A percentile compares a stretch with the other conserved stretches of the same genome.
phyloP scores from a whole-genome alignment of 805 yeast species.

The Metschnikowia reukaufii region DNA sequence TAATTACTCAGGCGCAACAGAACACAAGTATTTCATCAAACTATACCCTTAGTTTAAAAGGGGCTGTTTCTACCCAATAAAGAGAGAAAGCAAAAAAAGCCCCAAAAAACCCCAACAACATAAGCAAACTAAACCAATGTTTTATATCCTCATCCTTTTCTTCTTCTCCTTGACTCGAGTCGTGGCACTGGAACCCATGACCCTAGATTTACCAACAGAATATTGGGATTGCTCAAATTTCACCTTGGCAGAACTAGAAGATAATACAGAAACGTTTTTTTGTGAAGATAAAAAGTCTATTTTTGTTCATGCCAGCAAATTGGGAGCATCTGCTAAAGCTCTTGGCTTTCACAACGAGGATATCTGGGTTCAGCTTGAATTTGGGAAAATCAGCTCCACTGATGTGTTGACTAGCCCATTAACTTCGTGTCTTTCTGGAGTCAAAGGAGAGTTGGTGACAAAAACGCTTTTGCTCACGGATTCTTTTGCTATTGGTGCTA shows the following conservation, averaged over 20 bases:
- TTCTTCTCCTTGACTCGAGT: no score
- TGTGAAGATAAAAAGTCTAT: conserved; percentile 4
- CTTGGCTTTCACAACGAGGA: conserved; percentile 1
- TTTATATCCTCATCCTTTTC: no score
- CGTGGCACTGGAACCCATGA: no score
- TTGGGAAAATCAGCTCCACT: conserved; percentile 4
- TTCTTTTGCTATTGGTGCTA: not conserved
- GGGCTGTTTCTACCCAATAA: no score
- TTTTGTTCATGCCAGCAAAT: conserved; percentile 4
- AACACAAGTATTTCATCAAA: no score
- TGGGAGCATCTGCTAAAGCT: not conserved
- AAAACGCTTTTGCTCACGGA: conserved; percentile 8
- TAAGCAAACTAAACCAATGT: no score
- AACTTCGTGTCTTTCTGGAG: conserved; percentile 8
- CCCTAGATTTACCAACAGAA: no score
- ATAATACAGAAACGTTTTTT: not conserved
- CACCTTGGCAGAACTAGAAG: not conserved
- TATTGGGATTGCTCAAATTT: conserved; percentile 1
- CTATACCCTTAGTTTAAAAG: no score
- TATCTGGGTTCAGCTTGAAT: conserved; percentile 14
- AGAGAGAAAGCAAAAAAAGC: no score
- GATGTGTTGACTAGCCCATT: conserved; percentile 2
- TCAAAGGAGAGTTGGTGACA: conserved; percentile 9
- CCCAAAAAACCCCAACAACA: no score
- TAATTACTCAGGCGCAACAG: no score